A percentile compares a stretch with the other conserved stretches of the same genome.
Conservation (phyloP, 2,329 filamentous ascomycete genomes). For the Paraphoma chrysanthemicola region DNA sequence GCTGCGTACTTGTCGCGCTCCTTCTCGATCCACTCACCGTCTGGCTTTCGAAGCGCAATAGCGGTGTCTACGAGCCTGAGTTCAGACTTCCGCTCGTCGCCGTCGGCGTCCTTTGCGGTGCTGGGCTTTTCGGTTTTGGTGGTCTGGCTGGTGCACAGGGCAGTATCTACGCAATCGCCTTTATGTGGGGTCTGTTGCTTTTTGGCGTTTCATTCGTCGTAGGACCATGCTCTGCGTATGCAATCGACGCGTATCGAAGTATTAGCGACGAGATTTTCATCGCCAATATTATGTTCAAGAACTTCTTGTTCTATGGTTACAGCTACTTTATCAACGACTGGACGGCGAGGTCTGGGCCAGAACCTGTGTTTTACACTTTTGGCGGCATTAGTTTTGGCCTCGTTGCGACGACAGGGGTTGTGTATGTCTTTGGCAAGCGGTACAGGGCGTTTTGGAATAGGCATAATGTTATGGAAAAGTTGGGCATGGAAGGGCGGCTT, state of each 20-base stretch:
- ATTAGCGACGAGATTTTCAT: conserved; percentile 53
- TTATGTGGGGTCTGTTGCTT: conserved; percentile 34
- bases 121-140: conserved; percentile 48
- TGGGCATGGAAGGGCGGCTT: background rate
- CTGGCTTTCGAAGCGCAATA: conserved; percentile 55
- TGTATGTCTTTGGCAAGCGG: background rate
- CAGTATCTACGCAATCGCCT: conserved; percentile 13
- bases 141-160: conserved; percentile 27
- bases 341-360: conserved; percentile 41
- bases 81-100: conserved; percentile 51
- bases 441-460: conserved; percentile 1
- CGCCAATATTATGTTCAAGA: conserved; percentile 50
- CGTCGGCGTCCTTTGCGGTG: conserved; percentile 37
- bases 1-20: conserved; percentile 38
- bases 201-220: conserved; percentile 36
- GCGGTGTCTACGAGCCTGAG: conserved; percentile 60
- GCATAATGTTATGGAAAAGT: conserved; percentile 1
- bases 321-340: conserved; percentile 52
- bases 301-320: conserved; percentile 50
- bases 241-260: conserved; percentile 47
- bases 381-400: conserved; percentile 22
- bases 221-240: conserved; percentile 40
- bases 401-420: background rate
- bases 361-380: conserved; percentile 46
- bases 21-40: conserved; percentile 45